Evolutionary conservation across 257 asterid species (phyloP).

Genomic region (Nicotiana sylvestris): DNA sequence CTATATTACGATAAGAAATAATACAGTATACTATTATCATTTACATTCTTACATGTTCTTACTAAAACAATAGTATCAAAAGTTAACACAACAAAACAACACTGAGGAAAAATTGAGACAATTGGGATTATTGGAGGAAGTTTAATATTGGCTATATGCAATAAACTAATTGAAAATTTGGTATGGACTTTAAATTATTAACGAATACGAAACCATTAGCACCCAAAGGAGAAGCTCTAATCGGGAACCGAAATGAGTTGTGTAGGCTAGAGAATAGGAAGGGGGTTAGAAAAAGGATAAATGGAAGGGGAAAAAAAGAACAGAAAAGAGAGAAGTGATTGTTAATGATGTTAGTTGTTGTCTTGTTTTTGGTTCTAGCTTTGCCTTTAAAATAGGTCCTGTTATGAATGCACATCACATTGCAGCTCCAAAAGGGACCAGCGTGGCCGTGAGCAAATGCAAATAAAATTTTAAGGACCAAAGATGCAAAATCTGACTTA

Average conservation of each 20-base stretch:
- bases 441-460: not conserved
- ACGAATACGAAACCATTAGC: not conserved
- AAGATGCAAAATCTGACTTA: not conserved
- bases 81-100: no score
- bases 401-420: not conserved
- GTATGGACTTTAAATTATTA: not conserved
- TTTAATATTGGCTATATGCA: not conserved
- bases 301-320: no score
- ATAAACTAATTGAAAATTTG: not conserved
- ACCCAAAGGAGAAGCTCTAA: not conserved
- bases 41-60: no score
- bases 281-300: not conserved
- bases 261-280: slow-evolving; percentile 1
- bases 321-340: not conserved
- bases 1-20: no score
- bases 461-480: not conserved
- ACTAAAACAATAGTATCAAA: no score
- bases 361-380: not conserved
- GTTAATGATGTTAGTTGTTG: not conserved
- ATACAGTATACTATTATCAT: no score
- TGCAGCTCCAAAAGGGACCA: no score
- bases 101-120: not conserved
- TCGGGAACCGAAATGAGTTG: not conserved
- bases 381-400: not conserved
- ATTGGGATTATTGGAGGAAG: not conserved